Percentiles rank a stretch among this genome's conserved stretches.
phyloP scores from a whole-genome alignment of 169 alveolate species.

The Eimeria falciformis region DNA sequence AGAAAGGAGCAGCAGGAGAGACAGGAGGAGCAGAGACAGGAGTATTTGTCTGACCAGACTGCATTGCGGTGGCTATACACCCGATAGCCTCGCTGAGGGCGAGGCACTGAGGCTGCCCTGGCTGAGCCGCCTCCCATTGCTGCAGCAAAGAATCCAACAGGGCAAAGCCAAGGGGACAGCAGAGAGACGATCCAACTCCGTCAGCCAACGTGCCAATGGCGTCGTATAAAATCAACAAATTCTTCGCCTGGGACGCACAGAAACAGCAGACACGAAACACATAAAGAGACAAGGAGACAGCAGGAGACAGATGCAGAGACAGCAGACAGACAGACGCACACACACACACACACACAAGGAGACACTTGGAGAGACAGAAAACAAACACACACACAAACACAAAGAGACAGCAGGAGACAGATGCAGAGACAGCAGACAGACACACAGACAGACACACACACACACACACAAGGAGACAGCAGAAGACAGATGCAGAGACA shows the following conservation, averaged over 20 bases:
- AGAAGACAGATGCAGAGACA: neutral
- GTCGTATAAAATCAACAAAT: slow-evolving; percentile 88
- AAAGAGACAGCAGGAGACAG: too few relatives aligned
- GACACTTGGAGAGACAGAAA: too few relatives aligned
- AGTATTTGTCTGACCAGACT: neutral
- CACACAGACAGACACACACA: neutral
- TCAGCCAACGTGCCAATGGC: slow-evolving; percentile 88
- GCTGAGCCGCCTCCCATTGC: neutral
- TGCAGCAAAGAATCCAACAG: neutral
- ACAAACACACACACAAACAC: too few relatives aligned
- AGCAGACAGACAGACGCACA: too few relatives aligned
- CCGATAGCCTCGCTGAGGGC: slow-evolving; percentile 1
- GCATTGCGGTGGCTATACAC: slow-evolving; percentile 15
- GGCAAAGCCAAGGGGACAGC: neutral
- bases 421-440: too few relatives aligned
- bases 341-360: too few relatives aligned
- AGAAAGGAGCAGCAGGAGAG: too few relatives aligned
- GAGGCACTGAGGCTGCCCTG: slow-evolving; percentile 25
- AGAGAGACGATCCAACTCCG: slow-evolving; percentile 78
- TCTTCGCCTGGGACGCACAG: slow-evolving; percentile 73
- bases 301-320: neutral
- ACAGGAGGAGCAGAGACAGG: neutral
- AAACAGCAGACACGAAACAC: neutral
- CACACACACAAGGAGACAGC: neutral
- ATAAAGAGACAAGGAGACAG: neutral